Base-by-base conservation (phyloP, 2,329 filamentous ascomycete species). In the Colletotrichum musae region DNA sequence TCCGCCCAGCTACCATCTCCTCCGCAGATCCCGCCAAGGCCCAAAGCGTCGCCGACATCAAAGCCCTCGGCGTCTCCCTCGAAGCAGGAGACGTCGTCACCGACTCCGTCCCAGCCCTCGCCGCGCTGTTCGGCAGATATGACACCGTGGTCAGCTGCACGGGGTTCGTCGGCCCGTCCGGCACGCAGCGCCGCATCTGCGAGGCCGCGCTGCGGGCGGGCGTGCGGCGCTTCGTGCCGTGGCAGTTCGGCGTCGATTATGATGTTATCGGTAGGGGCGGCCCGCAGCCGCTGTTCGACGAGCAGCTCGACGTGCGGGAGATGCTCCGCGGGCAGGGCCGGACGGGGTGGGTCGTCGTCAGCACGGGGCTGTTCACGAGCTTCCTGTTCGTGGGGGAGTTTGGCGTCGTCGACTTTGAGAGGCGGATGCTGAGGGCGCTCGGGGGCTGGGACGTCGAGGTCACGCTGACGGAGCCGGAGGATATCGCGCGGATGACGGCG, bases 201-300 rank as follows among this genome's bases (percentile, higher is more conserved):
- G 74, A 81, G 12, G 90, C 91, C 0, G 87, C 85, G 0, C 77
- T 93, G 0, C 76, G 78, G 12, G 89, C 87, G 0, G 77, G 80
- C 0, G 84, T 86, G 0, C 72, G 78, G 15, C 80, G 87, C 0
- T 93, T 86, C 74, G 84, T 93, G 18, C 91, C 92, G 0, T 94
- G 92, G 92, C 91, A 94, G 77, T 93, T 91, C 76, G 92, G 92
- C 1, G 87, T 93, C 26, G 89, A 94, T 75, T 94, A 93, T 78
- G 91, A 93, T 65, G 76, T 81, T 32, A 88, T 93, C 16, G 89
- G 90, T 0, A 77, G 80, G 0, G 86, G 87, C 0, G 88, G 86
- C 28, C 81, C 87, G 51, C 90, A 92, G 77, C 86, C 89, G 41
- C 75, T 93, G 15, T 93, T 93, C 73, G 90, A 90, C 68, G 91